These are phyloP conservation scores for Tulasnella sp. DNA, from an alignment of 768 basidiomycete species.

Conservation along the genomic window DNA sequence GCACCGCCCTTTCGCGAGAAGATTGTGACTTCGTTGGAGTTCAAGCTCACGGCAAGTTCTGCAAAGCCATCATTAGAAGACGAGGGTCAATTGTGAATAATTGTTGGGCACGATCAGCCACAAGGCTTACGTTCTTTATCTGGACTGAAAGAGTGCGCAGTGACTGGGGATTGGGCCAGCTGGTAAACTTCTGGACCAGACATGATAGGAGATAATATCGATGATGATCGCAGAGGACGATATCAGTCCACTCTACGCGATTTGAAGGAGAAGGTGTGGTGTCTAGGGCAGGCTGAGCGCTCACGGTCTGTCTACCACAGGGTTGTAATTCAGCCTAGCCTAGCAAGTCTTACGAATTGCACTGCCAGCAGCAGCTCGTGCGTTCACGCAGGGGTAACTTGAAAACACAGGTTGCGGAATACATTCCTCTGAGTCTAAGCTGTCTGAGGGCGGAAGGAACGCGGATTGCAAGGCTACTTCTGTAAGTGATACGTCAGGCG, in stretches of 20 bases:
- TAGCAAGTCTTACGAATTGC: no score
- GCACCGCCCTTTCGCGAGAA: conserved; percentile 49
- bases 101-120: not conserved
- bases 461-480: no score
- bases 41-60: conserved; percentile 90
- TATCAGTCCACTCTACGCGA: conserved; percentile 18
- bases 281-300: not conserved
- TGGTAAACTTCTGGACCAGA: conserved; percentile 66
- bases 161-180: conserved; percentile 74
- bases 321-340: no score
- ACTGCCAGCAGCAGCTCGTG: no score
- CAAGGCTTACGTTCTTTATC: conserved; percentile 63
- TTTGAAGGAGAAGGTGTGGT: not conserved
- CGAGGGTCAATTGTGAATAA: conserved; percentile 10
- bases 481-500: no score
- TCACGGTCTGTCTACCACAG: not conserved
- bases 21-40: conserved; percentile 80
- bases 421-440: no score
- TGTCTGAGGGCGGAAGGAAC: no score
- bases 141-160: conserved; percentile 82
- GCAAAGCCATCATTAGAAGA: conserved; percentile 7
- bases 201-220: conserved; percentile 29
- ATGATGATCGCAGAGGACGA: conserved; percentile 13
- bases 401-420: no score
- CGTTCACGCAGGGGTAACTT: no score